Evolutionary conservation across 139 green algal species (phyloP).

Genomic region (Zygnema circumcarinatum): DNA sequence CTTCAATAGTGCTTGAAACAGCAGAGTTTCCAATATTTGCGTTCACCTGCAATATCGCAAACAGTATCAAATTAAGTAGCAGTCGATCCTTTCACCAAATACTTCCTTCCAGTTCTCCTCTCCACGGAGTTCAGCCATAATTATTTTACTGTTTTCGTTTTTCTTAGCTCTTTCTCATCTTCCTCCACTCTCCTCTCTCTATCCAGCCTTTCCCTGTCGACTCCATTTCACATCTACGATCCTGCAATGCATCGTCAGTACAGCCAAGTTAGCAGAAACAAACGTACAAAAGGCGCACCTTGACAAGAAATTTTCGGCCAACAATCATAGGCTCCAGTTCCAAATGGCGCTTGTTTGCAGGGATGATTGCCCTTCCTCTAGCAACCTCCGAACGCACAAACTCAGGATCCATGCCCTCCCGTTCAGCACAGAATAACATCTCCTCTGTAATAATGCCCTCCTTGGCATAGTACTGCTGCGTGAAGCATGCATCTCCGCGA

Average conservation of each 20-base stretch:
- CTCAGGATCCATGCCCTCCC: slow-evolving; percentile 89
- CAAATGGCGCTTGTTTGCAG: slow-evolving; percentile 90
- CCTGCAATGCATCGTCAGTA: too few species aligned
- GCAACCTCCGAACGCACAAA: slow-evolving; percentile 93
- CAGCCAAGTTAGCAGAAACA: too few species aligned
- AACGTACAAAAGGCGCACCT: slow-evolving; percentile 75
- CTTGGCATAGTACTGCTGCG: slow-evolving; percentile 84
- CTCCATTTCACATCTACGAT: too few species aligned
- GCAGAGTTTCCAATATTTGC: slow-evolving; percentile 97
- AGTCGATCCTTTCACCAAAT: not conserved
- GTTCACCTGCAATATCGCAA: slow-evolving; percentile 92
- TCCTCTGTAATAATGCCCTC: slow-evolving; percentile 90
- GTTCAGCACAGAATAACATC: slow-evolving; percentile 88
- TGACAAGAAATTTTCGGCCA: slow-evolving; percentile 90
- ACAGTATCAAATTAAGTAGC: slow-evolving; percentile 69
- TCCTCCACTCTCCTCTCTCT: too few species aligned
- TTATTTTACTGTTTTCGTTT: too few species aligned
- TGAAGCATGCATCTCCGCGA: slow-evolving; percentile 65
- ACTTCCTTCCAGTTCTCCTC: too few species aligned
- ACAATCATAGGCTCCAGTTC: slow-evolving; percentile 84
- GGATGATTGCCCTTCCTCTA: slow-evolving; percentile 93
- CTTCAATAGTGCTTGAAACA: slow-evolving; percentile 88
- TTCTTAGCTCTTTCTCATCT: too few species aligned
- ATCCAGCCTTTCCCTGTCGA: too few species aligned
- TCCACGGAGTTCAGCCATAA: too few species aligned